Evolutionary conservation across 2,329 filamentous ascomycete genomes (phyloP), one percentile per base, ranked within the genome.

Genomic region (Seiridium unicorne): DNA sequence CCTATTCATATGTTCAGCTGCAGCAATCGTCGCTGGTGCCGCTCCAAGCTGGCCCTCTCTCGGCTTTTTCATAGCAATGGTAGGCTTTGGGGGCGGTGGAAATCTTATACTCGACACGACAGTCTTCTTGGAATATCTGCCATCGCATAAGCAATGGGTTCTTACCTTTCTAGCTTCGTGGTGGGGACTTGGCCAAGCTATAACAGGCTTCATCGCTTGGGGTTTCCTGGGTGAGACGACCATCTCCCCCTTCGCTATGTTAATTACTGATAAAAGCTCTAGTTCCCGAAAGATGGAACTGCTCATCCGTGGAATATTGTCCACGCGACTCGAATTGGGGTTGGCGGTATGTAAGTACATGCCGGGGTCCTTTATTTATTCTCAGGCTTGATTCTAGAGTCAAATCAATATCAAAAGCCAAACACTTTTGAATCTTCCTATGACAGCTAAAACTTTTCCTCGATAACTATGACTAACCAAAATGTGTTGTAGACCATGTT

Each of bases 11-110:
- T 87, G 83, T 67, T 83, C 84, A 3, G 70, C 85, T 5, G 86
- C 88, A 54, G 82, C 82, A 36, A 84, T 90, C 58, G 75, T 89
- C 1, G 89, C 88, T 1, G 90, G 89, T 3, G 85, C 84, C 1
- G 81, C 85, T 61, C 89, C 89, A 1, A 89, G 81, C 63, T 93
- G 88, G 87, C 74, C 82, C 2, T 81, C 84, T 0, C 77, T 91
- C 10, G 87, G 84, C 0, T 72, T 89, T 31, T 90, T 91, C 67
- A 81, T 89, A 36, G 82, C 81, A 10, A 71, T 91, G 48, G 77
- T 84, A 38, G 82, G 85, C 3, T 90, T 91, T 63, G 88, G 88
- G 1, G 83, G 78, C 1, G 88, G 88, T 10, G 87, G 81, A 3
- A 89, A 87, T 64, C 72, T 89, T 26, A 83, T 89, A 0, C 73